A percentile compares a stretch with the other conserved stretches of the same genome.
phyloP scores from a whole-genome alignment of 306 rosid species.

The Fragaria nilgerrensis region DNA sequence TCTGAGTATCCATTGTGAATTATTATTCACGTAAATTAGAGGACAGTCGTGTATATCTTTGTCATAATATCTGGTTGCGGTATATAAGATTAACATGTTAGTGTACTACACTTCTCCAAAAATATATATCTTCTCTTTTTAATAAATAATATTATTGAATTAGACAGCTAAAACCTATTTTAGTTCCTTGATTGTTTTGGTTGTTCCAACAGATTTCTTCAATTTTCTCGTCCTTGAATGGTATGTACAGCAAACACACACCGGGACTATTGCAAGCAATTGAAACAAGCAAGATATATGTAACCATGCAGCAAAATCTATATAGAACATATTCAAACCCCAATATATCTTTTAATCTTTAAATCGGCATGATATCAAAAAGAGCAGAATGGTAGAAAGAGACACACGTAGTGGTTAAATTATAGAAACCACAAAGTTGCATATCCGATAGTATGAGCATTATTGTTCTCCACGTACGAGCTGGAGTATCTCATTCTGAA shows the following conservation, averaged over 20 bases:
- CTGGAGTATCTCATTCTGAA: slow-evolving; percentile 3
- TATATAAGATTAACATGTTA: too few species aligned
- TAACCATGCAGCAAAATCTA: not conserved
- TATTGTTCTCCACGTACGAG: slow-evolving; percentile 37
- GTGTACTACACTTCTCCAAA: not conserved
- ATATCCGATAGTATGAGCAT: slow-evolving; percentile 28
- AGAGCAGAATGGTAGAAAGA: slow-evolving; percentile 5
- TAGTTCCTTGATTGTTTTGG: too few species aligned
- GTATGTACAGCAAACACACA: not conserved
- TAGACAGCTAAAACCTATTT: too few species aligned
- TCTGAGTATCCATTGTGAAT: not conserved
- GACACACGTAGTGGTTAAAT: slow-evolving; percentile 10
- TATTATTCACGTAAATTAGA: not conserved
- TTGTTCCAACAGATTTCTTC: not conserved
- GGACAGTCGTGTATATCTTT: not conserved
- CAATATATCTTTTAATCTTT: not conserved
- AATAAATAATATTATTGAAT: too few species aligned
- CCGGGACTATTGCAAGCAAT: not conserved
- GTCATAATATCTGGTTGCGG: not conserved
- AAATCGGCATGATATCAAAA: not conserved
- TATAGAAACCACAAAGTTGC: not conserved
- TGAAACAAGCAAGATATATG: not conserved
- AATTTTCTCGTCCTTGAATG: not conserved
- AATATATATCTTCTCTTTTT: too few species aligned
- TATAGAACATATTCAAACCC: not conserved